A percentile compares a stretch with the other conserved stretches of the same genome.
Evolutionary conservation across 164 flowering plant genomes (phyloP).

Genomic region (Vitis cinerea): DNA sequence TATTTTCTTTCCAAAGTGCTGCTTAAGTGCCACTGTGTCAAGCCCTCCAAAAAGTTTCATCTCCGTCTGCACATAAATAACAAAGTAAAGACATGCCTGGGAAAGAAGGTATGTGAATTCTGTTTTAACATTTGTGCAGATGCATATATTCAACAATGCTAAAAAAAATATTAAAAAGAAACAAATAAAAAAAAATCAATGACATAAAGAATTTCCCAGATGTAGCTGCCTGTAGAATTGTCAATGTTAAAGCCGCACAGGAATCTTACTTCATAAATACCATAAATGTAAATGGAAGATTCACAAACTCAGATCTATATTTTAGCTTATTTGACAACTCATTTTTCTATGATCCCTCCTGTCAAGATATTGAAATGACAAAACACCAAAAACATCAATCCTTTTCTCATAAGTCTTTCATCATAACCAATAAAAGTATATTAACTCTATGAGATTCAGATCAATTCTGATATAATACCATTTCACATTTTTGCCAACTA

Average conservation of each 20-base stretch:
- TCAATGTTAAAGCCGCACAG: too few relatives aligned
- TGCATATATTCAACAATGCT: too few relatives aligned
- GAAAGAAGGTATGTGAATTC: too few relatives aligned
- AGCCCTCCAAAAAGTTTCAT: conserved; percentile 84
- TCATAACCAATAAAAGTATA: neutral
- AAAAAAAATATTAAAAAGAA: too few relatives aligned
- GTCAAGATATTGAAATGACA: neutral
- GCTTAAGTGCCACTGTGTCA: conserved; percentile 85
- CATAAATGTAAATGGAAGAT: too few relatives aligned
- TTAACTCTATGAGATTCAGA: neutral
- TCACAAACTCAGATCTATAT: too few relatives aligned
- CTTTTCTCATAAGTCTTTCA: neutral
- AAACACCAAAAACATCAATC: neutral
- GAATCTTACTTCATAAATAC: too few relatives aligned
- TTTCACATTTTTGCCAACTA: neutral
- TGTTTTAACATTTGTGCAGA: too few relatives aligned
- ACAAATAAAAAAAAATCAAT: too few relatives aligned
- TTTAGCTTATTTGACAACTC: too few relatives aligned
- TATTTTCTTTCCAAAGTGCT: conserved; percentile 94
- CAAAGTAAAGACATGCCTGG: neutral
- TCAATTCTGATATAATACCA: neutral
- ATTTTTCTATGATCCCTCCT: neutral
- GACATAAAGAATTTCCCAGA: too few relatives aligned
- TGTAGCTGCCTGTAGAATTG: too few relatives aligned
- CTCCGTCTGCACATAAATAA: conserved; percentile 65